Conservation (phyloP, 2,329 filamentous ascomycete genomes). For the Diaporthe citriasiana region DNA sequence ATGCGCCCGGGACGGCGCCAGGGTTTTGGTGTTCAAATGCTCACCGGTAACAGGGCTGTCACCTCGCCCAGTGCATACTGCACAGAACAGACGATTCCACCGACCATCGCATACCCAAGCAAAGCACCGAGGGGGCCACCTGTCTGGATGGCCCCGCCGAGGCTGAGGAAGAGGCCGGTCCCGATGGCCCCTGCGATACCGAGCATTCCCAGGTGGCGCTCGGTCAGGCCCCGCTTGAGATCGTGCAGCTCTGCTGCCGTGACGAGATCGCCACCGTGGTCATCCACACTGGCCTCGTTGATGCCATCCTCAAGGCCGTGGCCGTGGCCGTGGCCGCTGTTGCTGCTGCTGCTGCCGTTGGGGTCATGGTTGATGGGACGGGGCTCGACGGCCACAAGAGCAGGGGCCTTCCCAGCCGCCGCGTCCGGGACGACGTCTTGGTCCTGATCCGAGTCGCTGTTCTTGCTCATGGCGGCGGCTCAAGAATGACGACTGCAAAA, state of each 20-base stretch:
- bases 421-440: background rate
- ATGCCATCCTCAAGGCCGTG: conserved; percentile 17
- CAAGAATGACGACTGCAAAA: background rate
- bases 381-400: conserved; percentile 30
- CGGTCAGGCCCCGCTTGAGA: conserved; percentile 64
- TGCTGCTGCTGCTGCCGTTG: background rate
- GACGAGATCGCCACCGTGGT: conserved; percentile 59
- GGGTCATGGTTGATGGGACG: background rate
- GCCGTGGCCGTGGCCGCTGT: background rate
- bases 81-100: conserved; percentile 69
- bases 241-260: conserved; percentile 63
- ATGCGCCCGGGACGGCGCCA: background rate
- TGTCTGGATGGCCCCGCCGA: conserved; percentile 66
- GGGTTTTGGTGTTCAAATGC: background rate
- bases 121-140: conserved; percentile 64
- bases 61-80: conserved; percentile 73
- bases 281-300: conserved; percentile 25
- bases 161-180: conserved; percentile 72
- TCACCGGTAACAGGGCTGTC: conserved; percentile 69
- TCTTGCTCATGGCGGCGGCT: conserved; percentile 34
- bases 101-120: conserved; percentile 69
- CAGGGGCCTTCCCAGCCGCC: conserved; percentile 26
- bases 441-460: conserved; percentile 35
- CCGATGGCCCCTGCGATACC: conserved; percentile 74
- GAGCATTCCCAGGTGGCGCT: conserved; percentile 73